Evolutionary conservation across 306 rosid species (phyloP), one percentile per base, ranked within the genome.

Genomic region (Spatholobus suberectus): DNA sequence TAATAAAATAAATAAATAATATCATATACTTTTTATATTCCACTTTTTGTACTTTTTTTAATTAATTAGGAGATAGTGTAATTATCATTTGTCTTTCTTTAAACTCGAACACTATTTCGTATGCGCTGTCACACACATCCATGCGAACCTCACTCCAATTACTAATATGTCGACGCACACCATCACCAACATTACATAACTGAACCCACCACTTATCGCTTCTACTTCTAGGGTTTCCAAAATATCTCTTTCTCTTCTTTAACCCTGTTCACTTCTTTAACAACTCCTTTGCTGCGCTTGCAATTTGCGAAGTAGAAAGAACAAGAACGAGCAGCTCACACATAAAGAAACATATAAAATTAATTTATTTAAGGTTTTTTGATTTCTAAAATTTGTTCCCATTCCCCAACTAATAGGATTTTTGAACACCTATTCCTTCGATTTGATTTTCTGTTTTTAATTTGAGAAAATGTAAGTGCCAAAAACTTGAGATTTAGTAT

Each of bases 401-500:
- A 11, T 65, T 65, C 1, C 7, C 41, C 12, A 17, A 52, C 20
- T 84, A 78, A 32, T 87, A 51, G n/a, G 76, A 62, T 73, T 59
- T 84, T 9, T 4, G 4, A 47, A 32, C 35, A 9, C 15, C 68
- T 41, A 0, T 51, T 23, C 32, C 27, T 15, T 10, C 21, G 15
- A 61, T 20, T 81, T 47, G 3, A 40, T 81, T 72, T 77, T 46
- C 71, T 8, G 15, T 46, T 27, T 41, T 68, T 15, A 67, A 27
- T 75, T 80, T 62, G n/a, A 70, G 76, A 15, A 61, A 41, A 9
- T 52, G 3, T 54, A 74, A 80, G 70, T 62, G 27, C 75, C 47
- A 67, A 59, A 77, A 77, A 74, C 74, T 79, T 90, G 91, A 86
- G n/a, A 89, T 77, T 90, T 84, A 80, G 86, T 72, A 87, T 87